Percentiles rank a stretch among this genome's conserved stretches.
Conservation (phyloP, 192 early-diverging fungal genomes). For the Coemansia erecta region DNA sequence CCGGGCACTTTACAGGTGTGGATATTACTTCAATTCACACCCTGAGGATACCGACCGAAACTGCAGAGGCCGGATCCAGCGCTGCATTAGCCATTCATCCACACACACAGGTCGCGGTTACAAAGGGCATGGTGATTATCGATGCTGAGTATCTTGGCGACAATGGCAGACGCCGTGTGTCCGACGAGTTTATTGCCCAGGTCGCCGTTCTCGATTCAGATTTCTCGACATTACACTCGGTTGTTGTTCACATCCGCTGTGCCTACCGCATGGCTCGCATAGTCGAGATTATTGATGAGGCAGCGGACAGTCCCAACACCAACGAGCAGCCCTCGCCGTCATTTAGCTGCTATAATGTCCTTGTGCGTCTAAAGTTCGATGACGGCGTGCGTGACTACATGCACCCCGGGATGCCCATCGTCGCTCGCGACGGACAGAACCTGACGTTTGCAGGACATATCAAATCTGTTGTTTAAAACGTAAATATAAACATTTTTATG, state of each 20-base stretch:
- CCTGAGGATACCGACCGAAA: slow-evolving; percentile 71
- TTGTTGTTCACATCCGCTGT: slow-evolving; percentile 41
- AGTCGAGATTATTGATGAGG: slow-evolving; percentile 15
- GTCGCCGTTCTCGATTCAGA: slow-evolving; percentile 26
- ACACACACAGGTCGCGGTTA: slow-evolving; percentile 23
- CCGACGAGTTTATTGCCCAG: slow-evolving; percentile 28
- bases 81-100: slow-evolving; percentile 70
- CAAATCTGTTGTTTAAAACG: slow-evolving; percentile 8
- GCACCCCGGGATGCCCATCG: slow-evolving; percentile 34
- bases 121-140: slow-evolving; percentile 59
- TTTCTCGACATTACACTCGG: slow-evolving; percentile 14
- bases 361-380: slow-evolving; percentile 31
- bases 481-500: neutral
- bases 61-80: slow-evolving; percentile 68
- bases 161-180: slow-evolving; percentile 12
- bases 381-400: slow-evolving; percentile 29
- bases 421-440: slow-evolving; percentile 41
- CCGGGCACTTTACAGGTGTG: slow-evolving; percentile 66
- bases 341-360: slow-evolving; percentile 7
- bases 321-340: neutral
- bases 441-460: slow-evolving; percentile 43
- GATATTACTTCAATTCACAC: slow-evolving; percentile 78
- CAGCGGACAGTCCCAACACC: neutral
- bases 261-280: slow-evolving; percentile 38
- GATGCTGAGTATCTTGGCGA: slow-evolving; percentile 20